Evolutionary conservation across 129 eudicot genomes (phyloP).

Genomic region (Artemisia tridentata): DNA sequence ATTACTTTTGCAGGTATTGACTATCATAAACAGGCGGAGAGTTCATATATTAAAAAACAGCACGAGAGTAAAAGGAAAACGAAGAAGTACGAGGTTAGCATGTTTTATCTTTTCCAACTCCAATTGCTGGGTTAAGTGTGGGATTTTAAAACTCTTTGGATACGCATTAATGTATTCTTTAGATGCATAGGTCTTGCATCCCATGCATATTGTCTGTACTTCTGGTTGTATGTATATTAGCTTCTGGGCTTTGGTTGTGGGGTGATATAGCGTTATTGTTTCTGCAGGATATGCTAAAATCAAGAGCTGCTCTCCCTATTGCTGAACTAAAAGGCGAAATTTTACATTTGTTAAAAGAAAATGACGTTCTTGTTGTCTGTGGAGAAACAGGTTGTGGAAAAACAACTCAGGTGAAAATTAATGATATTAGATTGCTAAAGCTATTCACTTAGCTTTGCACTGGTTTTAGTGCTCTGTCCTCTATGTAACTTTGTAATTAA

Average conservation of each 20-base stretch:
- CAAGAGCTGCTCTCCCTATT: slow-evolving; percentile 84
- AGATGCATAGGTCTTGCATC: background rate
- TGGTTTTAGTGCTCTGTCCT: slow-evolving; percentile 13
- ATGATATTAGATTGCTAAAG: slow-evolving; percentile 1
- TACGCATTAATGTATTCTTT: slow-evolving; percentile 11
- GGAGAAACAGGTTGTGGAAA: slow-evolving; percentile 99
- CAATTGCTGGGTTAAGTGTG: slow-evolving; percentile 9
- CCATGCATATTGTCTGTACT: too few relatives aligned
- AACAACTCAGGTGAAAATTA: slow-evolving; percentile 83
- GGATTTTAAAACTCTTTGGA: slow-evolving; percentile 10
- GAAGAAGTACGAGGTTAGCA: slow-evolving; percentile 62
- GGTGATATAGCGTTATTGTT: slow-evolving; percentile 20
- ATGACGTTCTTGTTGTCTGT: slow-evolving; percentile 80
- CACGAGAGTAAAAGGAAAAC: slow-evolving; percentile 61
- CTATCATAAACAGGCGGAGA: slow-evolving; percentile 52
- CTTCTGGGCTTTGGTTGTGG: slow-evolving; percentile 13
- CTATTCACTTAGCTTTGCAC: slow-evolving; percentile 13
- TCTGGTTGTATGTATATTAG: background rate
- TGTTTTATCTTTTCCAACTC: slow-evolving; percentile 3
- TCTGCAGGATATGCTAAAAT: slow-evolving; percentile 66
- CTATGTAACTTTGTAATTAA: background rate
- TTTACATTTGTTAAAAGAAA: slow-evolving; percentile 59
- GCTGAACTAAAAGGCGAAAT: slow-evolving; percentile 74
- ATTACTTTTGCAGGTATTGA: slow-evolving; percentile 44
- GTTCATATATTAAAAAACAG: slow-evolving; percentile 56